Evolutionary conservation across 2,329 filamentous ascomycete species (phyloP), one percentile per base, ranked within the genome.

Genomic region (Cephalotrichum gorgonifer): DNA sequence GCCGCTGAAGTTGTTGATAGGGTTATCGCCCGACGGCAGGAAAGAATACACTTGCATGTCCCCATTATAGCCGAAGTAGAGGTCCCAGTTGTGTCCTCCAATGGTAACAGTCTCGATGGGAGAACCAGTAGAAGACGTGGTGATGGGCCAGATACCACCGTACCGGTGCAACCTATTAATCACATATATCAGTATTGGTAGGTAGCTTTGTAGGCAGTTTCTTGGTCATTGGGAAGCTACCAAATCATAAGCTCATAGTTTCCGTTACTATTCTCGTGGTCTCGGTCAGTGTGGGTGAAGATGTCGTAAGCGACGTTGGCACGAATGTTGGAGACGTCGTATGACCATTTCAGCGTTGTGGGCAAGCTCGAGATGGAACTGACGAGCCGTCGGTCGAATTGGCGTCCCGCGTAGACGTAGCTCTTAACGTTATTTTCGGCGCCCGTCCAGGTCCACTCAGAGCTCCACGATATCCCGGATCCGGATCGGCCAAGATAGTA

Each of bases 201-300:
- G 14, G 14, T 17, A 20, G 15, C 5, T 17, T 38, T 20, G 33
- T 17, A 7, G 20, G 3, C 8, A 4, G 8, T n/a, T 3, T 15
- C n/a, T 5, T 38, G 14, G 33, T 38, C n/a, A 8, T 17, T 17
- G n/a, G 14, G 9, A 9, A 3, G 33, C 27, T 49, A 60, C 80
- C 81, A 85, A 54, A 85, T 71, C 80, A 85, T 85, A 56, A 84
- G 67, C 62, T 84, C 81, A 57, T 78, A 82, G 27, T 63, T 62
- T 2, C 74, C 68, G 17, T 67, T 66, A 38, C 51, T 58, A 47
- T 57, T 62, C 35, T 48, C 51, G 43, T 60, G 60, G 25, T 59
- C 52, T 17, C 54, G 54, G 39, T 72, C 67, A 26, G 62, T 58
- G 7, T 67, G 65, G 15, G 78, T 78, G 64, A 83, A 83, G 46